These are phyloP conservation scores for Ehretia macrophylla DNA, from an alignment of 257 asterid genomes.

Conservation along the genomic window DNA sequence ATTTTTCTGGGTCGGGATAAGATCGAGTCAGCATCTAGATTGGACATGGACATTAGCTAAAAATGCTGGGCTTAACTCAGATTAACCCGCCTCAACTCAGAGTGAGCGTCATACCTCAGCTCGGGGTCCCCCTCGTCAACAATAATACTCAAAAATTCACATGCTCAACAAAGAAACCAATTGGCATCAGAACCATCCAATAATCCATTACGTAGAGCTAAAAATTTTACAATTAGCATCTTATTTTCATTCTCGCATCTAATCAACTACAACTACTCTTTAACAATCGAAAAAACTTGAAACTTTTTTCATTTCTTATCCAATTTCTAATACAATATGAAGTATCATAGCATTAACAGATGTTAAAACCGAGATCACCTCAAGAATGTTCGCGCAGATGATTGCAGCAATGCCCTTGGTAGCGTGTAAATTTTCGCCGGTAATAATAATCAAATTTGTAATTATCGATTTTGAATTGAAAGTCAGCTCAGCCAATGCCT, in stretches of 20 bases:
- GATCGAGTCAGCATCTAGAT: too few relatives aligned
- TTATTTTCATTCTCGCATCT: not conserved
- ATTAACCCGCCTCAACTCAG: too few relatives aligned
- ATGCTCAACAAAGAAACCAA: not conserved
- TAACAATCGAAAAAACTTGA: not conserved
- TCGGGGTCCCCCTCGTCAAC: too few relatives aligned
- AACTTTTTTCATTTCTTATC: not conserved
- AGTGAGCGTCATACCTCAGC: too few relatives aligned
- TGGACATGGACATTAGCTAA: too few relatives aligned
- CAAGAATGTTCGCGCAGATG: conserved; percentile 71
- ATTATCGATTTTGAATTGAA: conserved; percentile 95
- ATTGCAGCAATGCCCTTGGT: conserved; percentile 82
- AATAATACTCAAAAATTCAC: not conserved
- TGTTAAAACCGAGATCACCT: conserved; percentile 69
- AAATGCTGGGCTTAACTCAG: too few relatives aligned
- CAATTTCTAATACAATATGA: not conserved
- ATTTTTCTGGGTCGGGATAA: too few relatives aligned
- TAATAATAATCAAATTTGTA: conserved; percentile 90
- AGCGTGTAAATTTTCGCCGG: conserved; percentile 89
- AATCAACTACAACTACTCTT: not conserved
- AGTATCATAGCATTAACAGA: conserved; percentile 20
- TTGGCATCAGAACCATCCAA: not conserved
- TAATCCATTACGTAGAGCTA: not conserved
- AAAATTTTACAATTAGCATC: not conserved
- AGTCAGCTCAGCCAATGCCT: conserved; percentile 79